Evolutionary conservation across 768 basidiomycete species (phyloP), one percentile per base, ranked within the genome.

Genomic region (Rhodotorula sphaerocarpa): DNA sequence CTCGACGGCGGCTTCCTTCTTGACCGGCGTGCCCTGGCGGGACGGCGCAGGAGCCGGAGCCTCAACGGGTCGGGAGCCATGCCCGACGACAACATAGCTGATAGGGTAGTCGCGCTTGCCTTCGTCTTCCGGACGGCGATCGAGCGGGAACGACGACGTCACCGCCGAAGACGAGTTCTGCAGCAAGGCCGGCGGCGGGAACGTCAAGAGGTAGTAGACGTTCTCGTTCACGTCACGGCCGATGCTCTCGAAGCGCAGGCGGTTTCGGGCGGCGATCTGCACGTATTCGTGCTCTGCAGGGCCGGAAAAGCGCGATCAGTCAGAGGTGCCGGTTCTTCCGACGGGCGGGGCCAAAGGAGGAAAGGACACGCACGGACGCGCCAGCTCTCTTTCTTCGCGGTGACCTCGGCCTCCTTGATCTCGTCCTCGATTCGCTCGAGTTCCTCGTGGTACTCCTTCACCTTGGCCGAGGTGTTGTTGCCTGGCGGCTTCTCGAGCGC

Each of bases 191-290:
- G 21, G 1, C 3, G 58, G 58, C 25, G 58, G 58, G 5, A 53
- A 53, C 16, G 53, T 46, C 18, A 55, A n/a, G 53, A 50, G 3
- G 42, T 55, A 61, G 60, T 61, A 61, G 21, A 27, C n/a, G 33
- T 55, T 55, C 39, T n/a, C 28, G 41, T 50, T 39, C n/a, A 46
- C 47, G 60, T 61, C 60, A 21, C 16, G 31, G 42, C 60, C 60
- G 25, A 50, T 1, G 15, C n/a, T 1, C 15, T 23, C 5, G 47
- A 61, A 61, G 31, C 60, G 60, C 18, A 43, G 10, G 34, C 50
- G 53, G 39, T 25, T 25, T 15, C 9, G 5, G 0, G 20, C 18
- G 23, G 5, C n/a, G 14, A n/a, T 12, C 39, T 48, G 39, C 33
- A 43, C 50, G 34, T 27, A 42, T 10, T 59, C 58, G 58, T 52